Evolutionary conservation across 257 asterid genomes (phyloP).

Genomic region (Solanum etuberosum): DNA sequence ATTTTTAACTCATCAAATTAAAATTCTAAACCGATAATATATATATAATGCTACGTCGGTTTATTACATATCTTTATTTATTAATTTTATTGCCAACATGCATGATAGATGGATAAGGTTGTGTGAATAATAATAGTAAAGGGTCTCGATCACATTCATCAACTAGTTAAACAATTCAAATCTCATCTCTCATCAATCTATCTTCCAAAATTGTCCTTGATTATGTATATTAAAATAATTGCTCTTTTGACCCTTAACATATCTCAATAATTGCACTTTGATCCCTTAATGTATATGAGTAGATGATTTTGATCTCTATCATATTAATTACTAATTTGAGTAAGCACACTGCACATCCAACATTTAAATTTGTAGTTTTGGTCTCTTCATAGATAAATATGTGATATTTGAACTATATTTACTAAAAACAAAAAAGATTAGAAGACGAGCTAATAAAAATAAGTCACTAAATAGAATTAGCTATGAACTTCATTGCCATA

Average conservation of each 20-base stretch:
- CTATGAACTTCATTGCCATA: no score
- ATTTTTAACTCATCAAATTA: background rate
- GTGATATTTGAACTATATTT: background rate
- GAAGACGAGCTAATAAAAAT: no score
- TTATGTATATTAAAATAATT: background rate
- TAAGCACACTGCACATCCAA: background rate
- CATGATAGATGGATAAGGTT: background rate
- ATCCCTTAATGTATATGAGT: background rate
- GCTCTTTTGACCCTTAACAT: background rate
- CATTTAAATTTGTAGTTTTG: background rate
- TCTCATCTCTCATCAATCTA: background rate
- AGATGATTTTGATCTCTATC: background rate
- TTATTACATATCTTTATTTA: background rate
- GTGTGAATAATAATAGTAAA: background rate
- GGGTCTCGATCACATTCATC: background rate
- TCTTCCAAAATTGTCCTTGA: background rate
- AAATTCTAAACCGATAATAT: background rate
- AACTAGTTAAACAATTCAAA: background rate
- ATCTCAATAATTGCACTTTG: background rate
- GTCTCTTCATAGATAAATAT: background rate
- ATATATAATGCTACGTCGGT: background rate
- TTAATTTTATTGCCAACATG: background rate
- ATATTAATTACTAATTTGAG: background rate
- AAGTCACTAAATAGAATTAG: no score
- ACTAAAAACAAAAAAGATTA: no score